These are phyloP conservation scores for Henckelia pumila DNA, from an alignment of 257 asterid genomes.

Conservation along the genomic window DNA sequence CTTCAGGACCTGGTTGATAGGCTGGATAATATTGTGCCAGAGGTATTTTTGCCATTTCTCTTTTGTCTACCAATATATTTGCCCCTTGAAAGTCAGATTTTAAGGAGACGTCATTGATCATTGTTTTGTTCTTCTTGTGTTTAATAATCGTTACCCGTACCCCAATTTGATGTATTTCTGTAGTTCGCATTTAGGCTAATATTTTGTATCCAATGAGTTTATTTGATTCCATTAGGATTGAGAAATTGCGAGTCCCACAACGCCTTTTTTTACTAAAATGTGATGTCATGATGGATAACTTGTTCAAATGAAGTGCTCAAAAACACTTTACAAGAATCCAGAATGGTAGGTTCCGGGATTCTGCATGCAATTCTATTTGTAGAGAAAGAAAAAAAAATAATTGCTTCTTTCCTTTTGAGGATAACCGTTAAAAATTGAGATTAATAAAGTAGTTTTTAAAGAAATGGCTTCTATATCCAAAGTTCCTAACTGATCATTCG, in stretches of 20 bases:
- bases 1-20: constrained; percentile 52
- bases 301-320: background rate
- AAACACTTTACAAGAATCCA: background rate
- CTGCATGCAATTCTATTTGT: background rate
- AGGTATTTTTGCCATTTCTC: constrained; percentile 44
- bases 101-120: background rate
- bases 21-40: constrained; percentile 66
- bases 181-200: background rate
- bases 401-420: background rate
- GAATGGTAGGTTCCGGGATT: background rate
- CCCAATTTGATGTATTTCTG: background rate
- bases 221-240: background rate
- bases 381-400: no score
- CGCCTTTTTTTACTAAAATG: background rate
- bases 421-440: background rate
- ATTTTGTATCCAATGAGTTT: background rate
- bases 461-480: no score
- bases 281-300: background rate
- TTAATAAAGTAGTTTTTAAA: no score
- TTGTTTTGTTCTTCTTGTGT: background rate
- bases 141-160: background rate
- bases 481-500: background rate
- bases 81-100: background rate
- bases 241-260: background rate
- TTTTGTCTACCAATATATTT: background rate